phyloP scores from a whole-genome alignment of 2,329 filamentous ascomycete genomes.

The Macrophomina phaseolina region DNA sequence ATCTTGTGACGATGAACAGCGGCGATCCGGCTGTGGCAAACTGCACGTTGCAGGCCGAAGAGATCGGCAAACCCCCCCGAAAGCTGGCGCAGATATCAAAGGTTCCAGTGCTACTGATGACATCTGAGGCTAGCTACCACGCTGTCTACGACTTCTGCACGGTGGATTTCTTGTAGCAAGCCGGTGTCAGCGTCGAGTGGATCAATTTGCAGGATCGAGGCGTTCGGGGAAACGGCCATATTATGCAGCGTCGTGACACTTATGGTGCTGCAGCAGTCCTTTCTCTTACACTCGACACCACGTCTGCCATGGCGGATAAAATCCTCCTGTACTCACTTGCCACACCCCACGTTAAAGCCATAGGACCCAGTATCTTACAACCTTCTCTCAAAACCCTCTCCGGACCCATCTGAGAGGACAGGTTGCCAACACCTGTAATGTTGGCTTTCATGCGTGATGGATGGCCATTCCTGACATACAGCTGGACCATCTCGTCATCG shows the following conservation, averaged over 20 bases:
- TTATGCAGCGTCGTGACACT: neutral
- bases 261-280: neutral
- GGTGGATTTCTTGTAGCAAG: constrained; percentile 6
- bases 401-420: constrained; percentile 47
- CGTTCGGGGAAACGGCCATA: constrained; percentile 8
- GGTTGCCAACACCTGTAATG: constrained; percentile 60
- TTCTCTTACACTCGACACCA: constrained; percentile 2
- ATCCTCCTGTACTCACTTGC: neutral
- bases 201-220: neutral
- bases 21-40: neutral
- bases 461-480: constrained; percentile 59
- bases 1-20: neutral
- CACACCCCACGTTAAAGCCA: neutral
- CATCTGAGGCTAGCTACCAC: constrained; percentile 9
- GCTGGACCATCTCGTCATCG: constrained; percentile 64
- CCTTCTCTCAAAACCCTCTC: constrained; percentile 47
- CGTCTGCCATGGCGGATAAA: neutral
- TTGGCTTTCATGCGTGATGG: constrained; percentile 54
- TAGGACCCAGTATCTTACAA: constrained; percentile 40
- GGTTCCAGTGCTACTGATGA: constrained; percentile 5
- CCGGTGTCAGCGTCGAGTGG: neutral
- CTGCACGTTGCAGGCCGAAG: constrained; percentile 10
- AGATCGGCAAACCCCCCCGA: neutral
- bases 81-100: constrained; percentile 1
- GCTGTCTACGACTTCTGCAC: constrained; percentile 14